These are phyloP conservation scores for Starmerella apicola DNA, from an alignment of 805 yeast genomes.

Conservation along the genomic window DNA sequence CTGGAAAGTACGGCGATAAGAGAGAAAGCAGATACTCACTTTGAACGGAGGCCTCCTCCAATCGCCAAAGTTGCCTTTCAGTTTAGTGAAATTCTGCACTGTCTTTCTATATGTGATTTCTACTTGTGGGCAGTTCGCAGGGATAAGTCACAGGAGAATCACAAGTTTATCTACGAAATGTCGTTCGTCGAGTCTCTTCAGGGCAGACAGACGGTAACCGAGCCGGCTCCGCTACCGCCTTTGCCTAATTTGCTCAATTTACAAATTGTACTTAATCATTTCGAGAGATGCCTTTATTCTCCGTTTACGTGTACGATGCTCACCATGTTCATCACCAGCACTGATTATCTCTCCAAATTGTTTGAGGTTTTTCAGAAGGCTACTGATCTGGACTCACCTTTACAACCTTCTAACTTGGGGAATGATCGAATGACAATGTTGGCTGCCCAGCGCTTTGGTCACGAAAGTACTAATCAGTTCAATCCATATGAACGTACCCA, in stretches of 20 bases:
- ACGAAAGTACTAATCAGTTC: neutral
- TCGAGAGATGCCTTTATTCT: slow-evolving; percentile 51
- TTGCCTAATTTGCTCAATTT: slow-evolving; percentile 43
- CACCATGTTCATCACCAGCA: slow-evolving; percentile 42
- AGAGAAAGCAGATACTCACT: too few relatives aligned
- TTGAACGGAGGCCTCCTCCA: too few relatives aligned
- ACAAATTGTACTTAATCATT: slow-evolving; percentile 39
- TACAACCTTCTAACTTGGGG: too few relatives aligned
- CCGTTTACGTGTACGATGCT: slow-evolving; percentile 52
- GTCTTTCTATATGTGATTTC: neutral
- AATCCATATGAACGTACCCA: slow-evolving; percentile 32
- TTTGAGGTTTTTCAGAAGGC: slow-evolving; percentile 37
- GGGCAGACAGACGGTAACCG: too few relatives aligned
- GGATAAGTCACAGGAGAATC: too few relatives aligned
- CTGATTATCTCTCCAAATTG: slow-evolving; percentile 41
- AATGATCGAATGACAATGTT: neutral
- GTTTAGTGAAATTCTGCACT: too few relatives aligned
- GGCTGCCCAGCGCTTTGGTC: neutral
- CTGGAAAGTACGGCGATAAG: too few relatives aligned
- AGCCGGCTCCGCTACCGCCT: slow-evolving; percentile 62
- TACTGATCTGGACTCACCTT: slow-evolving; percentile 44
- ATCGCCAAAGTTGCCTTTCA: too few relatives aligned
- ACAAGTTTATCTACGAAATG: too few relatives aligned
- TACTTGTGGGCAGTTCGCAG: too few relatives aligned
- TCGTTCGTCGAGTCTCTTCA: too few relatives aligned